Percentiles rank a stretch among this genome's conserved stretches.
phyloP scores from a whole-genome alignment of 2,329 filamentous ascomycete genomes.

The Fusarium sarcochroum region DNA sequence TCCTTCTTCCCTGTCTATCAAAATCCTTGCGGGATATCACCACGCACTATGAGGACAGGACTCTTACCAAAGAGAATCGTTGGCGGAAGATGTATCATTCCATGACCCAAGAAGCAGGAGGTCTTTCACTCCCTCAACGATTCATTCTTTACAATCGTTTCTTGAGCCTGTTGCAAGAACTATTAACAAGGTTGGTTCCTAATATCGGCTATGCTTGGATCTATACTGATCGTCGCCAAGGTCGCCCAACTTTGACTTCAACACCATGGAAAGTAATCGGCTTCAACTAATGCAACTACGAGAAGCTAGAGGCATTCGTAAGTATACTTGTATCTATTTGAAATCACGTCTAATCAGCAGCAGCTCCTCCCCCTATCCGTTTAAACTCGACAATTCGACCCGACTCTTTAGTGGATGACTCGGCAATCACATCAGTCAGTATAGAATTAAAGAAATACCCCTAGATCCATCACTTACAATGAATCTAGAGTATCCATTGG shows the following conservation, averaged over 20 bases:
- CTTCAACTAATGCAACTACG: conserved; percentile 66
- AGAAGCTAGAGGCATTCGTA: conserved; percentile 67
- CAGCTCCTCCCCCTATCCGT: conserved; percentile 56
- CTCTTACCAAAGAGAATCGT: conserved; percentile 61
- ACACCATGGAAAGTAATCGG: conserved; percentile 65
- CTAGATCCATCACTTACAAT: conserved; percentile 16
- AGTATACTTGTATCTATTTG: conserved; percentile 42
- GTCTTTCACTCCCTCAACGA: conserved; percentile 64
- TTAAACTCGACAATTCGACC: conserved; percentile 53
- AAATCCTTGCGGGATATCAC: conserved; percentile 68
- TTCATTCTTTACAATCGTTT: conserved; percentile 71
- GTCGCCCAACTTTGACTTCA: conserved; percentile 68
- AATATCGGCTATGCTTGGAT: background rate
- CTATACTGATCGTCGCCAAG: conserved; percentile 45
- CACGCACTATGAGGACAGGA: conserved; percentile 64
- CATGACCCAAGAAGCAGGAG: conserved; percentile 67
- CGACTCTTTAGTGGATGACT: conserved; percentile 50
- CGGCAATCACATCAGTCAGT: conserved; percentile 38
- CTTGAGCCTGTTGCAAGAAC: conserved; percentile 62
- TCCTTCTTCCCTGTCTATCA: conserved; percentile 69
- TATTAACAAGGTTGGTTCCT: conserved; percentile 64
- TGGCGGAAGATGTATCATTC: conserved; percentile 72
- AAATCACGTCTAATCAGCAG: conserved; percentile 22
- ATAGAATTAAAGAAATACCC: background rate
- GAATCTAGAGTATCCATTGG: conserved; percentile 67